These are phyloP conservation scores for Pseudonectria buxi DNA, from an alignment of 2,329 filamentous ascomycete genomes.

Conservation along the genomic window DNA sequence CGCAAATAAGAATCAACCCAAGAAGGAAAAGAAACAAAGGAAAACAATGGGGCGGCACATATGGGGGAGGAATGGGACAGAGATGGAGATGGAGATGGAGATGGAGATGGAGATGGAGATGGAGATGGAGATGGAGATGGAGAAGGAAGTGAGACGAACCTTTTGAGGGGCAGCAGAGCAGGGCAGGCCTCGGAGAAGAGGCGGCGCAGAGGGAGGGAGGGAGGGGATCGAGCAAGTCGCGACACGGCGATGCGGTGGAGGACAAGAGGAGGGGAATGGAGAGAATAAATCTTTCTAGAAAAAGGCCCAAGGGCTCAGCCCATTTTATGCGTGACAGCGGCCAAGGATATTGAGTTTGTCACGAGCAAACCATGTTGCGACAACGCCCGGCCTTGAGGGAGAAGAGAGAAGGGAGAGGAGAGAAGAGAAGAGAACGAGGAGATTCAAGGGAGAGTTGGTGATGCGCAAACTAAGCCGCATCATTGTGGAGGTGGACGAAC, in stretches of 20 bases:
- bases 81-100: constrained; percentile 5
- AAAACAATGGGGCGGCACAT: neutral
- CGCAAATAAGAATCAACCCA: constrained; percentile 25
- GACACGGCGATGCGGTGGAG: neutral
- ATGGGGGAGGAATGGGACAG: neutral
- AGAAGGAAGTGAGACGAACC: constrained; percentile 4
- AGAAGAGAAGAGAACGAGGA: constrained; percentile 10
- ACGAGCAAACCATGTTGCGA: constrained; percentile 13
- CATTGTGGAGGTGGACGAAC: no score
- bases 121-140: constrained; percentile 15
- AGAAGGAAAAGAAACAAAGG: constrained; percentile 8
- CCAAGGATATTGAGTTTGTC: constrained; percentile 6
- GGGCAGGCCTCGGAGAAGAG: constrained; percentile 9
- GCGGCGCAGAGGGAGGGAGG: constrained; percentile 3
- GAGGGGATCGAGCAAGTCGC: neutral
- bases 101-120: constrained; percentile 8
- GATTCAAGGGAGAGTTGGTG: constrained; percentile 8
- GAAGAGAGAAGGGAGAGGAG: neutral
- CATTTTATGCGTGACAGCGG: constrained; percentile 7
- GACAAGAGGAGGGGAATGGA: neutral
- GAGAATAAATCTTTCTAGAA: neutral
- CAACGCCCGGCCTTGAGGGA: constrained; percentile 4
- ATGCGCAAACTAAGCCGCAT: no score
- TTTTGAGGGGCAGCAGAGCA: constrained; percentile 8
- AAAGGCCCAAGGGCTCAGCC: constrained; percentile 6